Evolutionary conservation across 2,329 filamentous ascomycete genomes (phyloP), one percentile per base, ranked within the genome.

Genomic region (Pseudodiploospora longispora): DNA sequence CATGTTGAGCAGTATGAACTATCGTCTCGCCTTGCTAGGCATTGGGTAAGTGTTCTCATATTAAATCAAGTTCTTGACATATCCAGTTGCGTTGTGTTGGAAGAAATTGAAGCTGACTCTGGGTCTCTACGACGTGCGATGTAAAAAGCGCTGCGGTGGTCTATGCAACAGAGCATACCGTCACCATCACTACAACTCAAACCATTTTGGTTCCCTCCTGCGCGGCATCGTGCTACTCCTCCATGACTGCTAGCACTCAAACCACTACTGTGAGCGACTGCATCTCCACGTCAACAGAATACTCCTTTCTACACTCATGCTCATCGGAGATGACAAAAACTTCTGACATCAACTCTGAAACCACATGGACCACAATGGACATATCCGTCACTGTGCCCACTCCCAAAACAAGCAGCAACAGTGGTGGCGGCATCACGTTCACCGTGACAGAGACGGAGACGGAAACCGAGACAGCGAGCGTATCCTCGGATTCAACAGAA

Each of bases 111-210:
- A 19, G 19, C 19, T 19, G 19, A 19, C 19, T 19, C 19, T 19
- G 19, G 19, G 19, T 19, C 19, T 19, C 19, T 19, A 19, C 19
- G 19, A 19, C 19, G 19, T 19, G 19, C 19, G 19, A 19, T 19
- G 19, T 19, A 19, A 36, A 4, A 34, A 64, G 61, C 40, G 53
- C 52, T 3, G 46, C 50, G 31, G 30, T 55, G 12, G 58, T 50
- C 12, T 43, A 27, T 19, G 59, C 60, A 30, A 51, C 52, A 6
- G 47, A 52, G 1, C 47, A 54, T 4, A 60, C 60, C 3, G 47
- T 64, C 19, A 63, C 60, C 6, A 39, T 41, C 7, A 60, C 60
- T 3, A 44, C 59, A 6, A 66, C 63, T 6, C 55, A 64, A 28
- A 62, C 59, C 5, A 32, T 50, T 36, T 63, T 61, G 2, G 50